Conservation (phyloP, 2,329 filamentous ascomycete genomes). For the Ophiostoma tasmaniense region DNA sequence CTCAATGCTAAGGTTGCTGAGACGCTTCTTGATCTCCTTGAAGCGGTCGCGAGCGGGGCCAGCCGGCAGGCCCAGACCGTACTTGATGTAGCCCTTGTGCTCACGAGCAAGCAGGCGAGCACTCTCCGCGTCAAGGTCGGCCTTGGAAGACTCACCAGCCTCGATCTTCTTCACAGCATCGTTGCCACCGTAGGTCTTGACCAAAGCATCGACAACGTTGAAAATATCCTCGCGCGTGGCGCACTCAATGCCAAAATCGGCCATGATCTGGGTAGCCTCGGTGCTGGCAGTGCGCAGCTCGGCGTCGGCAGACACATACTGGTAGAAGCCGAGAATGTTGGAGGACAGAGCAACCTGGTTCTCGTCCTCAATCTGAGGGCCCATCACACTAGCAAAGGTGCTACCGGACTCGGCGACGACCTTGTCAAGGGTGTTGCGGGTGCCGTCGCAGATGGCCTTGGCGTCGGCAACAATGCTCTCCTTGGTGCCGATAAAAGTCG, state of each 20-base stretch:
- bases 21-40: slow-evolving; percentile 76
- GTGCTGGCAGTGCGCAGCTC: slow-evolving; percentile 66
- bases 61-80: slow-evolving; percentile 63
- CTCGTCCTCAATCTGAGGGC: slow-evolving; percentile 66
- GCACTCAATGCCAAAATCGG: slow-evolving; percentile 69
- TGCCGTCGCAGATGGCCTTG: slow-evolving; percentile 55
- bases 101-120: slow-evolving; percentile 68
- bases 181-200: slow-evolving; percentile 36
- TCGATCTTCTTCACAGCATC: slow-evolving; percentile 41
- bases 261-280: slow-evolving; percentile 65
- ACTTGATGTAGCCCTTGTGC: slow-evolving; percentile 66
- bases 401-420: slow-evolving; percentile 53
- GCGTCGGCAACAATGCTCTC: slow-evolving; percentile 59
- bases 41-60: slow-evolving; percentile 67
- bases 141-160: slow-evolving; percentile 7
- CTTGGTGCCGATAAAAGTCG: slow-evolving; percentile 67
- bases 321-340: slow-evolving; percentile 70
- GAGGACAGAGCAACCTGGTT: slow-evolving; percentile 51
- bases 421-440: slow-evolving; percentile 56
- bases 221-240: slow-evolving; percentile 78
- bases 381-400: slow-evolving; percentile 46
- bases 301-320: slow-evolving; percentile 63
- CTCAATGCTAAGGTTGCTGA: slow-evolving; percentile 64
- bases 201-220: slow-evolving; percentile 52
- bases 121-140: slow-evolving; percentile 55